A percentile compares a stretch with the other conserved stretches of the same genome.
phyloP scores from a whole-genome alignment of 2,329 filamentous ascomycete genomes.

The Penicillium sp. region DNA sequence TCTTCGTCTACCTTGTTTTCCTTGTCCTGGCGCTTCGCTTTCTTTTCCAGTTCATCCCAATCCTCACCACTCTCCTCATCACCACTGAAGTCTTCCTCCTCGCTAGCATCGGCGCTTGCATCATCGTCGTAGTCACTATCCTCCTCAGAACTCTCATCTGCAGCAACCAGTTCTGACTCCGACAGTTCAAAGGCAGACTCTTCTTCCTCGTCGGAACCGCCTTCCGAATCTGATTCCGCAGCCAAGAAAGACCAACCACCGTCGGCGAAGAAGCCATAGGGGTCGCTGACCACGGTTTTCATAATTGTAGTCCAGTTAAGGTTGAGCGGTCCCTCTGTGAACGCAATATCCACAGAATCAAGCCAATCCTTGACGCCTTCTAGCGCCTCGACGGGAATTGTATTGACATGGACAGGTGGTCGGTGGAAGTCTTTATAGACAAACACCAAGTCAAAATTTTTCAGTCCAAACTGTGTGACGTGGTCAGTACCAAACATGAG shows the following conservation, averaged over 20 bases:
- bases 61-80: slow-evolving; percentile 79
- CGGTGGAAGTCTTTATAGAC: slow-evolving; percentile 96
- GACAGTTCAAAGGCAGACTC: slow-evolving; percentile 90
- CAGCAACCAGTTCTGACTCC: slow-evolving; percentile 71
- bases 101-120: slow-evolving; percentile 71
- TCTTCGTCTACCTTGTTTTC: slow-evolving; percentile 55
- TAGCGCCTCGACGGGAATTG: slow-evolving; percentile 90
- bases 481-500: too few species aligned
- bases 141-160: slow-evolving; percentile 78
- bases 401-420: slow-evolving; percentile 92
- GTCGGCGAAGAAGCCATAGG: slow-evolving; percentile 91
- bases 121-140: slow-evolving; percentile 94
- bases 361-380: slow-evolving; percentile 98
- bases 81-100: slow-evolving; percentile 53
- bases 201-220: slow-evolving; percentile 71
- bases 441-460: slow-evolving; percentile 98
- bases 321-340: slow-evolving; percentile 90
- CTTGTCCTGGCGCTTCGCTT: slow-evolving; percentile 65
- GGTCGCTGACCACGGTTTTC: slow-evolving; percentile 94
- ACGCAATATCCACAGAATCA: slow-evolving; percentile 91
- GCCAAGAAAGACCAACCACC: slow-evolving; percentile 93
- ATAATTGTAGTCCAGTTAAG: slow-evolving; percentile 99
- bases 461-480: slow-evolving; percentile 93
- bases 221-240: slow-evolving; percentile 83
- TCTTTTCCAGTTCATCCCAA: slow-evolving; percentile 92